These are phyloP conservation scores for Raddia guianensis DNA, from an alignment of 176 grass and related monocot species.

Conservation along the genomic window DNA sequence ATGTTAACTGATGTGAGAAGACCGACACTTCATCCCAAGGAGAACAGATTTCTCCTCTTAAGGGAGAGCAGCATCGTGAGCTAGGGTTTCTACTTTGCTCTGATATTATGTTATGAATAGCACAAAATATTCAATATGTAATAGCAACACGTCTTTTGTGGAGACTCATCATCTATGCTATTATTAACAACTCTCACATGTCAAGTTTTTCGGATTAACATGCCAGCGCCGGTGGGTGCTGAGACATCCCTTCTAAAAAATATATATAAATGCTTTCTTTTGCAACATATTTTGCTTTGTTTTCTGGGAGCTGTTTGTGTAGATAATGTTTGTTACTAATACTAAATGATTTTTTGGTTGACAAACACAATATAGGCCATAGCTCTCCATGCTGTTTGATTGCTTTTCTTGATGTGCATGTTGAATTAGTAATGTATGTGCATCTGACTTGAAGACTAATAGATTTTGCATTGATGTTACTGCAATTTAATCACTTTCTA, in stretches of 20 bases:
- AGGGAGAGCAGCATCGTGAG: too few species aligned
- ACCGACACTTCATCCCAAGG: too few species aligned
- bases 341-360: conserved; percentile 8
- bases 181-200: too few species aligned
- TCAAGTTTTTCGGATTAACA: too few species aligned
- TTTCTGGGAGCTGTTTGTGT: conserved; percentile 7
- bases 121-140: too few species aligned
- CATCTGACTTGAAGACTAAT: conserved; percentile 7
- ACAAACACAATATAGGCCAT: background rate
- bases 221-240: too few species aligned
- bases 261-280: background rate
- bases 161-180: too few species aligned
- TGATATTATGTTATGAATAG: too few species aligned
- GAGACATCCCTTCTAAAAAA: too few species aligned
- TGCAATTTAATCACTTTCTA: conserved; percentile 9
- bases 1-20: background rate
- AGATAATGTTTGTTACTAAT: background rate
- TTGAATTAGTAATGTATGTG: background rate
- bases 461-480: background rate
- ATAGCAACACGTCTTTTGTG: too few species aligned
- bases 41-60: too few species aligned
- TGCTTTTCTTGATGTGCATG: conserved; percentile 28
- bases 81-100: too few species aligned
- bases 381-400: conserved; percentile 8
- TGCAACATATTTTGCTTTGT: conserved; percentile 23